Evolutionary conservation across 2,329 filamentous ascomycete genomes (phyloP).

Genomic region (Mariannaea sp.): DNA sequence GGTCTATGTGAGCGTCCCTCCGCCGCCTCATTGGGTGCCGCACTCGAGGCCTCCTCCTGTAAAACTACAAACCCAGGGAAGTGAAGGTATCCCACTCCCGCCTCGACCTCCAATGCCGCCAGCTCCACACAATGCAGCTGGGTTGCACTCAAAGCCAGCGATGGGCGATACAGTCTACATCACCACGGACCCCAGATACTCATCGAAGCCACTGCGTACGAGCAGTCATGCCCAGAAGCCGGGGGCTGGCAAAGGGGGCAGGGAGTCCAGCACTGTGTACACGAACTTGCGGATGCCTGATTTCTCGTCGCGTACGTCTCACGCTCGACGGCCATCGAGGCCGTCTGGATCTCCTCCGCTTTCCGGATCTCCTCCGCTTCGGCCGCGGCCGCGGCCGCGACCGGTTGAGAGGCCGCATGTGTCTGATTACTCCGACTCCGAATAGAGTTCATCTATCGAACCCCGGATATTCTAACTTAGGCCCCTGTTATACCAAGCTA

Average conservation of each 20-base stretch:
- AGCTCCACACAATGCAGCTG: neutral
- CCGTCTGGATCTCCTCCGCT: neutral
- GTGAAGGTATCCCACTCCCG: neutral
- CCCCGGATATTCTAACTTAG: too few species aligned
- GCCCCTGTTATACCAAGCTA: too few species aligned
- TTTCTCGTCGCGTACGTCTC: neutral
- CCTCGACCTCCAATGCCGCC: neutral
- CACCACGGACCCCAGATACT: neutral
- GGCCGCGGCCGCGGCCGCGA: too few species aligned
- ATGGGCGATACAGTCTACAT: neutral
- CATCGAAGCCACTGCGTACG: neutral
- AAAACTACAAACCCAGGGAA: too few species aligned
- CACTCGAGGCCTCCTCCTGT: neutral
- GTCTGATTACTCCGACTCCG: too few species aligned
- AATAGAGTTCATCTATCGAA: too few species aligned
- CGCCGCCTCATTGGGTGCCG: neutral
- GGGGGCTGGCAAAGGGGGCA: neutral
- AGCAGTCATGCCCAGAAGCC: neutral
- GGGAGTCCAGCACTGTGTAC: neutral
- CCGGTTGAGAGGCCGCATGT: too few species aligned
- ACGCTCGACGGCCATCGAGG: neutral
- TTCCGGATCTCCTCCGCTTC: neutral
- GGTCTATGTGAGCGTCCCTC: neutral
- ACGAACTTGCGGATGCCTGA: constrained; percentile 7
- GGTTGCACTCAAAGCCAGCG: neutral